A percentile compares a stretch with the other conserved stretches of the same genome.
phyloP scores from a whole-genome alignment of 192 early-diverging fungal species.

The Backusella morwellensis region DNA sequence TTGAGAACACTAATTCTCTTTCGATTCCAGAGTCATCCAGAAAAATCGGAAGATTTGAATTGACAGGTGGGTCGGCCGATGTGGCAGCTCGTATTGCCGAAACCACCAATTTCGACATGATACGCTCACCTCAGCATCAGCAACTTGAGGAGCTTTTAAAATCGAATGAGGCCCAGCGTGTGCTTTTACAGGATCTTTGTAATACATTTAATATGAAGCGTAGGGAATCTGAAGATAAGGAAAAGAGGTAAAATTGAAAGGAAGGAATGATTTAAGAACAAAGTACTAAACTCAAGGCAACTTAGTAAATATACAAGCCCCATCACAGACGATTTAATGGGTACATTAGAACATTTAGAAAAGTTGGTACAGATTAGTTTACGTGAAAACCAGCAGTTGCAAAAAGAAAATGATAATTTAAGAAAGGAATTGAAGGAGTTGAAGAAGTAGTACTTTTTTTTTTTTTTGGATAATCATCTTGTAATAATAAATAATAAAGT shows the following conservation, averaged over 20 bases:
- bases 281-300: too few relatives aligned
- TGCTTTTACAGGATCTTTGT: constrained; percentile 19
- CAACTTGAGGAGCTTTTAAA: constrained; percentile 26
- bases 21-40: constrained; percentile 17
- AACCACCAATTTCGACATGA: background rate
- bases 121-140: background rate
- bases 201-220: constrained; percentile 5
- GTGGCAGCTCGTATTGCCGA: background rate
- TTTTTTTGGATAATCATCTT: too few relatives aligned
- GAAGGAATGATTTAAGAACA: background rate
- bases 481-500: too few relatives aligned
- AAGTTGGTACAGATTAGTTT: constrained; percentile 13
- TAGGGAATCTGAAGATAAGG: constrained; percentile 2
- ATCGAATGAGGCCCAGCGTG: constrained; percentile 20
- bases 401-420: constrained; percentile 22
- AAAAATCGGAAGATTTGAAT: constrained; percentile 34
- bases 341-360: constrained; percentile 12
- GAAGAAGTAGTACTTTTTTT: too few relatives aligned
- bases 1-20: background rate
- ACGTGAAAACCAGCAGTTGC: constrained; percentile 14
- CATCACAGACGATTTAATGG: background rate
- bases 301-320: background rate
- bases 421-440: constrained; percentile 19
- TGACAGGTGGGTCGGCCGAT: constrained; percentile 16
- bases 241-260: background rate